Conservation (phyloP, 73 alveolate species). For the Paramecium octaurelia region DNA sequence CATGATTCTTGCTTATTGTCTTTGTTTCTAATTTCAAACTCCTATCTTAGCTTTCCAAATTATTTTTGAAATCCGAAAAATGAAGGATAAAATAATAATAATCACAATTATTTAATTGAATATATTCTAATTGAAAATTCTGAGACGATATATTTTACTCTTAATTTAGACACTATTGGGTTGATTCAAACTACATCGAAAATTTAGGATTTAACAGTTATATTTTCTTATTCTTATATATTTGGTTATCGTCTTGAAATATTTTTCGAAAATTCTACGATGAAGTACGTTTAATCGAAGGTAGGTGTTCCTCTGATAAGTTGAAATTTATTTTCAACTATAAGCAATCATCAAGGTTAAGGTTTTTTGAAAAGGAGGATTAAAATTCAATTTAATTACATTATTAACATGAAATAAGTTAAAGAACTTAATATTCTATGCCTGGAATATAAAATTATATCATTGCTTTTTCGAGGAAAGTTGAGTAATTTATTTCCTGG, state of each 20-base stretch:
- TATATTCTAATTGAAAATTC: neutral
- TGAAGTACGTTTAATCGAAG: neutral
- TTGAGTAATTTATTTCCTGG: neutral
- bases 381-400: neutral
- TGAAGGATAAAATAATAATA: neutral
- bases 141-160: neutral
- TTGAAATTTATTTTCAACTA: neutral
- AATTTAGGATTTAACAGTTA: neutral
- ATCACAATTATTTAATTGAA: neutral
- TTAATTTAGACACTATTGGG: neutral
- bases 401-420: neutral
- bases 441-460: neutral
- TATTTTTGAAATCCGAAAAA: neutral
- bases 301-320: neutral
- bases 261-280: neutral
- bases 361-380: neutral
- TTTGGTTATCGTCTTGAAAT: neutral
- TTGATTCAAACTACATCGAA: neutral
- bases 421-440: neutral
- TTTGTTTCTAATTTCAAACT: neutral
- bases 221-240: neutral
- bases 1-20: neutral
- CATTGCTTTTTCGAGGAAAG: neutral
- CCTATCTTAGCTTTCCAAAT: neutral
- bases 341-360: neutral